Evolutionary conservation across 129 eudicot genomes (phyloP).

Genomic region (Artemisia annua): DNA sequence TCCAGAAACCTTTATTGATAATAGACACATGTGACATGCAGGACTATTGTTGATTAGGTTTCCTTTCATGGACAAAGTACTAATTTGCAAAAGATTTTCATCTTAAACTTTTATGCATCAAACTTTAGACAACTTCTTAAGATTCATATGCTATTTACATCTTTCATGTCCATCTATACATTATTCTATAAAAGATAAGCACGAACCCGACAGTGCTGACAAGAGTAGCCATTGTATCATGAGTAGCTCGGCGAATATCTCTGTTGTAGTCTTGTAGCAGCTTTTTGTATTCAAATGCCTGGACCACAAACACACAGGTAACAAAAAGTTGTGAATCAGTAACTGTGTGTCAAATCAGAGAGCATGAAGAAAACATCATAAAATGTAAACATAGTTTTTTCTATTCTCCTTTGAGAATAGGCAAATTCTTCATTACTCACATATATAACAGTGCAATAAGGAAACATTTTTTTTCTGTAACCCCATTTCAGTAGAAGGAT

Average conservation of each 20-base stretch:
- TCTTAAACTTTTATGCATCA: slow-evolving; percentile 13
- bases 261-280: slow-evolving; percentile 83
- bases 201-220: slow-evolving; percentile 75
- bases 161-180: not conserved
- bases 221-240: slow-evolving; percentile 82
- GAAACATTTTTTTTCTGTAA: too few relatives aligned
- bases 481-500: too few relatives aligned
- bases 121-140: not conserved
- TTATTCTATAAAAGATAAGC: slow-evolving; percentile 25
- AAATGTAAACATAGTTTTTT: too few relatives aligned
- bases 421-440: too few relatives aligned
- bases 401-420: too few relatives aligned
- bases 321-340: not conserved
- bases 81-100: slow-evolving; percentile 4
- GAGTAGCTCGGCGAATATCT: slow-evolving; percentile 94
- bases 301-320: slow-evolving; percentile 30
- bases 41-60: slow-evolving; percentile 10
- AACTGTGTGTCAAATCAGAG: slow-evolving; percentile 15
- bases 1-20: too few relatives aligned
- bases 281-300: slow-evolving; percentile 97
- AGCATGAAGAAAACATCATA: not conserved
- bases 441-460: too few relatives aligned
- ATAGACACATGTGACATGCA: not conserved
- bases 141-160: slow-evolving; percentile 1
- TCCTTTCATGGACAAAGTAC: not conserved